phyloP scores from a whole-genome alignment of 2,329 filamentous ascomycete genomes.

The Aspergillus sclerotialis region DNA sequence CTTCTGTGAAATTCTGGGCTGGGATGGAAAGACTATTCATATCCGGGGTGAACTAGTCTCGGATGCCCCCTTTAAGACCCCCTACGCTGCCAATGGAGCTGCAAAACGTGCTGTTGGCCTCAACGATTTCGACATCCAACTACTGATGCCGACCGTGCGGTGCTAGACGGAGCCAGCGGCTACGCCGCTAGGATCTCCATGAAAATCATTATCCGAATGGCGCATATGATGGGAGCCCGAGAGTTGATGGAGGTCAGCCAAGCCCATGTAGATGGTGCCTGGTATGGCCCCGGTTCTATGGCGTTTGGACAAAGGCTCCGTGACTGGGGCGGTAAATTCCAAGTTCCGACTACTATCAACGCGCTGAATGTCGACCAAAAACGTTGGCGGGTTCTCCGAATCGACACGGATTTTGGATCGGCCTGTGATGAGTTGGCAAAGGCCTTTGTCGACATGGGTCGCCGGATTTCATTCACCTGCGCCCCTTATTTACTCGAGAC shows the following conservation, averaged over 20 bases:
- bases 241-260: conserved; percentile 32
- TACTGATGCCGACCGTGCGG: too few species aligned
- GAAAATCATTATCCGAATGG: too few species aligned
- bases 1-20: too few species aligned
- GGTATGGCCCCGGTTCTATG: conserved; percentile 36
- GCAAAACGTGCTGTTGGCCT: too few species aligned
- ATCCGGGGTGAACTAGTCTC: too few species aligned
- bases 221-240: conserved; percentile 21
- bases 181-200: too few species aligned
- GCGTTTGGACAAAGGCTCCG: conserved; percentile 30
- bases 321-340: conserved; percentile 26
- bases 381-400: conserved; percentile 33
- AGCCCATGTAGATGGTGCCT: conserved; percentile 39
- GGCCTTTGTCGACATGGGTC: conserved; percentile 36
- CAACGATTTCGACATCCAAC: too few species aligned
- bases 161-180: too few species aligned
- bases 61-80: too few species aligned
- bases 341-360: conserved; percentile 37
- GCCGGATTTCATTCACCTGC: conserved; percentile 37
- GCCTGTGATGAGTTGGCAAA: conserved; percentile 29
- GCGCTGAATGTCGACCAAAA: conserved; percentile 37
- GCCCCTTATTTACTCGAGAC: conserved; percentile 37
- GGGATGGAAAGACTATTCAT: too few species aligned
- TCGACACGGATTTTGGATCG: conserved; percentile 22
- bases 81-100: too few species aligned